Base-by-base conservation (phyloP, 805 yeast genomes). In the Teunomyces panamensis region DNA sequence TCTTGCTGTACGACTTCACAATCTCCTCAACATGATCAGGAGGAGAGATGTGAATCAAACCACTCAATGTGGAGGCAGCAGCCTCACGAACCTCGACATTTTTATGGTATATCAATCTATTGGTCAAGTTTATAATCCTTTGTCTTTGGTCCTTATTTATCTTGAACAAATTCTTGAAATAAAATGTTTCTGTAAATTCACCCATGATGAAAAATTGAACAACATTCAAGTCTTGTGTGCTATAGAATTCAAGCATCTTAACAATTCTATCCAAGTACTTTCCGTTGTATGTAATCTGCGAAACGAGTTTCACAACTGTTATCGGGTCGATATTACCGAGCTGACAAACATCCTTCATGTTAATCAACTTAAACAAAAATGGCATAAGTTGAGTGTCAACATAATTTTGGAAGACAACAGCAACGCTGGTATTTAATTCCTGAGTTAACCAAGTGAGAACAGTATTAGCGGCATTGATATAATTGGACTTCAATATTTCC, bases 271-370 rank as follows among this genome's bases (percentile, higher is more conserved):
- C 64, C 17, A 70, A 50, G 27, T 58, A 48, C 1, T 47, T 44
- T 1, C 47, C 28, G 14, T 53, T 58, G 47, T 54, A 71, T 1
- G 72, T 69, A 20, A 71, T 64, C 49, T 73, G 77, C 0, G 77
- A 85, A 50, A 58, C 83, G 55, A 49, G 62, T 56, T 48, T 74
- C 56, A 55, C 80, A 45, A 55, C 80, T 53, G 49, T 56, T 1
- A 78, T 72, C 0, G 92, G 87, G 34, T 75, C 74, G 9, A 87
- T 64, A 29, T 76, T 77, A 0, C 85, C 84, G 48, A 87, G 64
- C 54, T 86, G 88, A 54, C 95, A 87, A 10, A 88, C 88, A 51
- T 92, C 97, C 50, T 88, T 83, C 72, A 87, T 77, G 39, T 75
- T 77, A 44, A 83, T 79, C 42, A 89, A 67, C 13, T 77, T 71